phyloP scores from a whole-genome alignment of 805 yeast species.

The Yamadazyma philogaea region DNA sequence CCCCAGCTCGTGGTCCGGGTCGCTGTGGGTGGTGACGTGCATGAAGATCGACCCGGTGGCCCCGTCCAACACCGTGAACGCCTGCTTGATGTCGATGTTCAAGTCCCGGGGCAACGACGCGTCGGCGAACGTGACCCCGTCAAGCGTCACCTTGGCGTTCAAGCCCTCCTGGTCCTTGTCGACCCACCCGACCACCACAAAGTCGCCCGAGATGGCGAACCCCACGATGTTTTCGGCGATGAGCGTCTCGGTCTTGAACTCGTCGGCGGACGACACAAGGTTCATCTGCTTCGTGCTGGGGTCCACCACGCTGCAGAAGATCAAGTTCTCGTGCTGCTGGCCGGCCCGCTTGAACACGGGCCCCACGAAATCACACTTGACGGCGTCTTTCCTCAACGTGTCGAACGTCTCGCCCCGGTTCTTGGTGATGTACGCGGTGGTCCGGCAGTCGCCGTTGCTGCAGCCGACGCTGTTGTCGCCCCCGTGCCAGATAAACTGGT shows the following conservation, averaged over 20 bases:
- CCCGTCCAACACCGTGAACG: slow-evolving; percentile 76
- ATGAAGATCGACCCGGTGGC: slow-evolving; percentile 69
- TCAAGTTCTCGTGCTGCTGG: slow-evolving; percentile 36
- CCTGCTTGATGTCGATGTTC: slow-evolving; percentile 45
- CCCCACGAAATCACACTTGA: slow-evolving; percentile 67
- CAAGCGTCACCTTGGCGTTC: slow-evolving; percentile 70
- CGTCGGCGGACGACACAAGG: slow-evolving; percentile 51
- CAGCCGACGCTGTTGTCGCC: slow-evolving; percentile 20
- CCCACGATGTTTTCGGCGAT: slow-evolving; percentile 65
- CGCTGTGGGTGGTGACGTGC: slow-evolving; percentile 70
- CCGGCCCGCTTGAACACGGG: slow-evolving; percentile 43
- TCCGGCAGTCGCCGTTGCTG: slow-evolving; percentile 40
- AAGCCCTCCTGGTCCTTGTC: slow-evolving; percentile 42
- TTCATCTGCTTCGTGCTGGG: slow-evolving; percentile 26
- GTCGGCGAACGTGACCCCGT: slow-evolving; percentile 73
- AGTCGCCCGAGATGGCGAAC: slow-evolving; percentile 67
- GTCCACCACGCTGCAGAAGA: slow-evolving; percentile 59
- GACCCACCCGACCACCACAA: slow-evolving; percentile 65
- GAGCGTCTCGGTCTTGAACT: slow-evolving; percentile 40
- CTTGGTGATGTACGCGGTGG: slow-evolving; percentile 57
- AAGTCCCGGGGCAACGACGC: slow-evolving; percentile 72
- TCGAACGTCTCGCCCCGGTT: slow-evolving; percentile 68
- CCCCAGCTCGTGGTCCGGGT: slow-evolving; percentile 61
- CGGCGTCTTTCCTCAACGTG: slow-evolving; percentile 50
- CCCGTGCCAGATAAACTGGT: slow-evolving; percentile 61